Evolutionary conservation across 306 rosid species (phyloP).

Genomic region (Glycine tomentella): DNA sequence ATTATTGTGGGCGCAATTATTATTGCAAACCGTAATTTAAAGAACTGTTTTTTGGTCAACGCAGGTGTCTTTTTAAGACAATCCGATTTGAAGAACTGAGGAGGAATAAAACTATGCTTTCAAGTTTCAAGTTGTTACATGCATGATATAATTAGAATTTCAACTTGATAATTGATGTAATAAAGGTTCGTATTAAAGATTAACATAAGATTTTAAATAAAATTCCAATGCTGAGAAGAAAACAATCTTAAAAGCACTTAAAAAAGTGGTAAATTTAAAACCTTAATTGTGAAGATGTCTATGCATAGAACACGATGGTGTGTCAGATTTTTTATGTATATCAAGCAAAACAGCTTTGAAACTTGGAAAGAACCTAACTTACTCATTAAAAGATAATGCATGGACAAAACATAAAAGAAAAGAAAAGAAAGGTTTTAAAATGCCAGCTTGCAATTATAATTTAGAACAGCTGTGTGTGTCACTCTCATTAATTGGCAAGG

Average conservation of each 20-base stretch:
- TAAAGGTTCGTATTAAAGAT: no score
- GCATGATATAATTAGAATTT: background rate
- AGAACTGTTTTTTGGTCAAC: background rate
- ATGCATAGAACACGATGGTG: background rate
- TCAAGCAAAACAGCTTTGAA: constrained; percentile 16
- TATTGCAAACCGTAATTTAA: background rate
- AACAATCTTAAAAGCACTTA: no score
- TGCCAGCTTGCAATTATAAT: background rate
- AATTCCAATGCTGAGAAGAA: no score
- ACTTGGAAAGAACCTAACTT: background rate
- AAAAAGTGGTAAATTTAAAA: background rate
- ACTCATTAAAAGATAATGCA: background rate
- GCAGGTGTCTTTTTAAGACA: no score
- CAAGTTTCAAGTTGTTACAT: background rate
- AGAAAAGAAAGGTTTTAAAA: background rate
- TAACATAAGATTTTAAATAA: no score
- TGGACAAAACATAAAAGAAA: background rate
- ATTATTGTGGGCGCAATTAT: background rate
- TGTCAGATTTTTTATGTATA: background rate
- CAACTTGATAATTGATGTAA: background rate
- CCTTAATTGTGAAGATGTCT: background rate
- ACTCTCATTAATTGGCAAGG: no score
- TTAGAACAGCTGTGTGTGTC: background rate
- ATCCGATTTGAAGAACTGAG: no score
- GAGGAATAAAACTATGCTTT: background rate